phyloP scores from a whole-genome alignment of 371 early-diverging fungal species.

The Syncephalis fuscata region DNA sequence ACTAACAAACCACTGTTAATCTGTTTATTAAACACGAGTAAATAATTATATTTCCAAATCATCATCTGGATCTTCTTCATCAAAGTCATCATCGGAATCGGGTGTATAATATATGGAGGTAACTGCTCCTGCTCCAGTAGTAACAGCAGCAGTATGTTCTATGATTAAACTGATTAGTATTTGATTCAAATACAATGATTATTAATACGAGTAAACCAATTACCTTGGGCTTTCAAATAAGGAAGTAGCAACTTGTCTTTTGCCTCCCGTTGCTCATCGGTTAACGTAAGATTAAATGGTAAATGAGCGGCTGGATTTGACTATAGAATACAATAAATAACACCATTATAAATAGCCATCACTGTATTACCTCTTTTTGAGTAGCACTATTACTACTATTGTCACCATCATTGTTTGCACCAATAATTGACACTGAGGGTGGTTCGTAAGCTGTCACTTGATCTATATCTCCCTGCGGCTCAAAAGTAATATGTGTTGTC shows the following conservation, averaged over 20 bases:
- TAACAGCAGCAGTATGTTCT: not conserved
- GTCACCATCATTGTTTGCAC: no score
- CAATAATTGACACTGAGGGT: no score
- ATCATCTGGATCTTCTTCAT: constrained; percentile 61
- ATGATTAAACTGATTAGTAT: not conserved
- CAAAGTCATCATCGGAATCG: constrained; percentile 54
- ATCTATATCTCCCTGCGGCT: no score
- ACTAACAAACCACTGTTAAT: no score
- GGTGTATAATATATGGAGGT: constrained; percentile 38
- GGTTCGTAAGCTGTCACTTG: no score
- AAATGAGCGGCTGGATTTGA: constrained; percentile 43
- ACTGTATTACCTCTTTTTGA: no score
- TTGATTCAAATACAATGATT: not conserved
- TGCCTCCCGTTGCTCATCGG: constrained; percentile 64
- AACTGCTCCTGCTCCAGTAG: constrained; percentile 1
- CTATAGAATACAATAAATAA: not conserved
- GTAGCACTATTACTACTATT: no score
- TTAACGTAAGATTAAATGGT: constrained; percentile 69
- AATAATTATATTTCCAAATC: constrained; percentile 42
- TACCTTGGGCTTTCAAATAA: constrained; percentile 53
- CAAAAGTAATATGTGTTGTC: no score
- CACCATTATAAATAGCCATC: not conserved
- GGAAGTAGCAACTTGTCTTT: constrained; percentile 63
- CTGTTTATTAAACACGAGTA: no score
- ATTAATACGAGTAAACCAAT: not conserved